phyloP scores from a whole-genome alignment of 1,139 yeast species.

The Debaryomycetaceae sp. region DNA sequence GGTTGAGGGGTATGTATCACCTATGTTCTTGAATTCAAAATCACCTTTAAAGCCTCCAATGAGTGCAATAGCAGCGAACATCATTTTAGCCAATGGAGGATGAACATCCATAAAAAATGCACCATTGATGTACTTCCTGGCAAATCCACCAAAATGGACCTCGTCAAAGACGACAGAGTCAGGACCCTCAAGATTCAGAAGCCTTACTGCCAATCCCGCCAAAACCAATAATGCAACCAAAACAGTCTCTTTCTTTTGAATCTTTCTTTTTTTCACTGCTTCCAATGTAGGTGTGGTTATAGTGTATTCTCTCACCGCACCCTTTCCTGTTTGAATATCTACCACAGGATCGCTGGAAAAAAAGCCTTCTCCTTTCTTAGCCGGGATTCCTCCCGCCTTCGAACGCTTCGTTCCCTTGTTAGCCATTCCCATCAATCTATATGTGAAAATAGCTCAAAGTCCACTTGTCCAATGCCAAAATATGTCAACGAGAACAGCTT shows the following conservation, averaged over 20 bases:
- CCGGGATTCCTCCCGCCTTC: not conserved
- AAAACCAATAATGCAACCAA: constrained; percentile 48
- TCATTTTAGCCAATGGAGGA: constrained; percentile 89
- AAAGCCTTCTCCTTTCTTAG: not conserved
- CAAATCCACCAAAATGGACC: constrained; percentile 67
- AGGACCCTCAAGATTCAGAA: constrained; percentile 25
- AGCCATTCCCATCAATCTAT: not conserved
- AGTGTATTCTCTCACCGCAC: constrained; percentile 25
- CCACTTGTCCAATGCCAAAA: not conserved
- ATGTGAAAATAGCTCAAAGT: not conserved
- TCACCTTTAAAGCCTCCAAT: constrained; percentile 77
- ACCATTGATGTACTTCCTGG: constrained; percentile 69
- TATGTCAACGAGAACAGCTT: not conserved
- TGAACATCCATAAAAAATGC: constrained; percentile 87
- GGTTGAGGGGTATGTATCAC: constrained; percentile 53
- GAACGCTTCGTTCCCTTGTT: not conserved
- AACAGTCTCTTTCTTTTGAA: constrained; percentile 24
- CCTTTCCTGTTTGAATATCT: constrained; percentile 23
- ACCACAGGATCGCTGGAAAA: constrained; percentile 21
- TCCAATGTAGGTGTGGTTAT: constrained; percentile 23
- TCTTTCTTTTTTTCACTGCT: constrained; percentile 18
- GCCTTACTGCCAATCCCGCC: constrained; percentile 49
- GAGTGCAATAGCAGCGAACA: constrained; percentile 72
- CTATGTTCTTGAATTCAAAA: constrained; percentile 70
- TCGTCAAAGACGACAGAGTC: constrained; percentile 37